phyloP scores from a whole-genome alignment of 306 rosid genomes.

The Begonia peltatifolia region DNA sequence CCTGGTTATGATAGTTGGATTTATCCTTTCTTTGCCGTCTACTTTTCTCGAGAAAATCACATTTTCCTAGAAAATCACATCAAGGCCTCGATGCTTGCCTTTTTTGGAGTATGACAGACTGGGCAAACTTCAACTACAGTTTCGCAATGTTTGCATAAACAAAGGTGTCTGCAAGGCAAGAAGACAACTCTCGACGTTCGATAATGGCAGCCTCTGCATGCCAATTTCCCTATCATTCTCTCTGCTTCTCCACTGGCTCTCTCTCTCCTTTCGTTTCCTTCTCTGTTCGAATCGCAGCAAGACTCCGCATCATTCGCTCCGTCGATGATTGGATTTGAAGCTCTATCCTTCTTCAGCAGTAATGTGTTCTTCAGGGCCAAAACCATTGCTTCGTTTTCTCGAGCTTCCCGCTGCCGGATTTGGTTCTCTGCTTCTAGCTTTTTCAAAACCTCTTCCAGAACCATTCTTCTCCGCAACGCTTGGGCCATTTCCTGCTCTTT shows the following conservation, averaged over 20 bases:
- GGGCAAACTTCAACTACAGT: conserved; percentile 48
- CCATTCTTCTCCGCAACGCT: conserved; percentile 22
- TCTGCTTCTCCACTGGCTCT: conserved; percentile 11
- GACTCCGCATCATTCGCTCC: conserved; percentile 42
- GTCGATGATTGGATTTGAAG: conserved; percentile 7
- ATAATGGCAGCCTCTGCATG: conserved; percentile 40
- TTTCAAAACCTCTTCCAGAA: conserved; percentile 30
- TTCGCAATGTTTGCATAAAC: conserved; percentile 59
- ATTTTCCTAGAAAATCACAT: conserved; percentile 26
- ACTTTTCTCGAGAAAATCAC: no score
- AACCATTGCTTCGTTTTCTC: conserved; percentile 40
- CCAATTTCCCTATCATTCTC: not conserved
- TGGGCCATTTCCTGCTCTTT: conserved; percentile 48
- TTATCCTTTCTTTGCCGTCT: no score
- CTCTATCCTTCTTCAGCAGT: conserved; percentile 30
- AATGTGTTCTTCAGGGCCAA: conserved; percentile 27
- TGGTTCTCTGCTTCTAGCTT: conserved; percentile 40
- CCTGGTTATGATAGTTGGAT: no score
- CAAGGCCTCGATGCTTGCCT: conserved; percentile 41
- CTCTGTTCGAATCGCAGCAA: conserved; percentile 15
- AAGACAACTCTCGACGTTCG: conserved; percentile 31
- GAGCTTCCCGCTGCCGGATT: conserved; percentile 32
- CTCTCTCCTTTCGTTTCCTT: conserved; percentile 11
- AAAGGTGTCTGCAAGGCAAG: conserved; percentile 75
- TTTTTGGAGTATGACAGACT: conserved; percentile 43